Evolutionary conservation across 306 rosid species (phyloP), one percentile per base, ranked within the genome.

Genomic region (Quercus glauca): DNA sequence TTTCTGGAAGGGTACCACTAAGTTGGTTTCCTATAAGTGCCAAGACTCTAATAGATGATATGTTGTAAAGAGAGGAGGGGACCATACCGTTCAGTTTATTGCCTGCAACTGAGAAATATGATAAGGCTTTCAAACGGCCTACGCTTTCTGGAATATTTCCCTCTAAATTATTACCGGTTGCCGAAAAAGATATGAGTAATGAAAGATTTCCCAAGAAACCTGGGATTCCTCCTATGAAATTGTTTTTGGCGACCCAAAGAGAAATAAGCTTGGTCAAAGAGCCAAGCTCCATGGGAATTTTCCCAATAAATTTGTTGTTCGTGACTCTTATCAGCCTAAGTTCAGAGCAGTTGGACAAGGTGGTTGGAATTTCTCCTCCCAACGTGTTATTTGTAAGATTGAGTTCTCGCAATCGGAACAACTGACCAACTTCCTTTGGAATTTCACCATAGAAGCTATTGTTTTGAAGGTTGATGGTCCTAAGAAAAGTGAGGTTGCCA

Each of bases 61-160:
- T 63, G 37, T 85, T 81, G 49, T 26, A 85, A 4, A 85, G 33
- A 7, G 86, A 85, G 3, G 29, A 55, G 55, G 81, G 81, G 68
- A 85, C 20, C 1, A 11, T 6, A 33, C 81, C 83, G 10, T 52
- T 81, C 9, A 85, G 31, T 1, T 19, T 31, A 76, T 85, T 85
- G 6, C 1, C 0, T 2, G 0, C 55, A 1, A 65, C 3, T 20
- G 1, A 0, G 1, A 85, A n/a, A 18, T 0, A 0, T 3, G 6
- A 6, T 3, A 70, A 55, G 29, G 25, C 43, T 71, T 55, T 57
- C 64, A 71, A 20, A 13, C 1, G 52, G 19, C 76, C 75, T 2
- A 80, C 13, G 5, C 63, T 51, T 17, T 41, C 35, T 3, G 88
- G 83, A 19, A 80, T 49, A 9, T 18, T 68, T 7, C 84, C 87